Conservation (phyloP, 441 rosid genomes). For the Adansonia rubrostipa region DNA sequence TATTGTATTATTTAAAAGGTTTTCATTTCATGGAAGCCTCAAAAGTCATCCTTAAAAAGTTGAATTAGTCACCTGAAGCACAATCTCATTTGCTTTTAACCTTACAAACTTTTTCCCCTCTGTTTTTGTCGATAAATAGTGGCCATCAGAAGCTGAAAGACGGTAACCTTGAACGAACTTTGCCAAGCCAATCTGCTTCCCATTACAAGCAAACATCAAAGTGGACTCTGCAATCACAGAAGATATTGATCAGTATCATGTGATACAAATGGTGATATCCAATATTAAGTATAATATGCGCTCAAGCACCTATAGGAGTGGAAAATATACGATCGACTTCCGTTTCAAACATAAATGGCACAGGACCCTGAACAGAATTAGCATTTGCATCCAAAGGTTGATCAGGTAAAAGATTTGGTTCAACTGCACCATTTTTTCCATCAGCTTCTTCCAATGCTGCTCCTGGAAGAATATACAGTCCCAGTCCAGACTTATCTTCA, state of each 20-base stretch:
- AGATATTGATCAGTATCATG: constrained; percentile 41
- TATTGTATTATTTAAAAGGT: background rate
- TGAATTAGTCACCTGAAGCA: constrained; percentile 75
- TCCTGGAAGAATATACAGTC: constrained; percentile 79
- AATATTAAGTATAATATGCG: constrained; percentile 31
- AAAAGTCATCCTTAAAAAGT: constrained; percentile 10
- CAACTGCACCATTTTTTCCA: constrained; percentile 70
- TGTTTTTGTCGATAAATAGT: constrained; percentile 78
- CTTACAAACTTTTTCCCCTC: constrained; percentile 90
- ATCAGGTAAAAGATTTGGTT: constrained; percentile 36
- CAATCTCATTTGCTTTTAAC: constrained; percentile 83
- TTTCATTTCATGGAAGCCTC: background rate
- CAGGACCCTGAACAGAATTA: constrained; percentile 78
- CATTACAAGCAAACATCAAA: constrained; percentile 88
- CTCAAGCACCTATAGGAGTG: constrained; percentile 87
- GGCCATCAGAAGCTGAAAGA: constrained; percentile 78
- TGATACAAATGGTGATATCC: constrained; percentile 24
- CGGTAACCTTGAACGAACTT: constrained; percentile 87
- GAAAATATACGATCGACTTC: constrained; percentile 94
- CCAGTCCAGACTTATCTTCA: constrained; percentile 89
- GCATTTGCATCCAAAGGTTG: constrained; percentile 61
- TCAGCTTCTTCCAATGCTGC: constrained; percentile 63
- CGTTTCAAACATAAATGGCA: constrained; percentile 88
- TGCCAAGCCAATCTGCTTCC: constrained; percentile 83
- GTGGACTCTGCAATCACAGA: constrained; percentile 76